These are phyloP conservation scores for Cryptococcus sp. DNA, from an alignment of 1,284 basidiomycete genomes.

Conservation along the genomic window DNA sequence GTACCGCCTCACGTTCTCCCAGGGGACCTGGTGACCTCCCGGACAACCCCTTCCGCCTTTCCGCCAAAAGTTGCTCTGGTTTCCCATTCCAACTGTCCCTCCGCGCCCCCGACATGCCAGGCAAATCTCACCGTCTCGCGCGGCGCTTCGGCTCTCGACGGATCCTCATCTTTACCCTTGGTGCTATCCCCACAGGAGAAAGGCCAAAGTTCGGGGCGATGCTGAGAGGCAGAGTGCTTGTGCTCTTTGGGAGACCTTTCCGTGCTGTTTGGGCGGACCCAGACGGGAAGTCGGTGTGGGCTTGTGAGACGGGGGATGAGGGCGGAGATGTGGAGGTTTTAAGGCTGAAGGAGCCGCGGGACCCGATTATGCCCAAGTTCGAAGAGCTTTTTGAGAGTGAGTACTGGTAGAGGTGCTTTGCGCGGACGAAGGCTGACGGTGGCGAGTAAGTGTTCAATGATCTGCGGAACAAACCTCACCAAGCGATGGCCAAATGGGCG, in stretches of 20 bases:
- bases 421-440: not conserved
- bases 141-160: slow-evolving; percentile 36
- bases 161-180: slow-evolving; percentile 29
- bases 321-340: not conserved
- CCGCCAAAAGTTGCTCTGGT: not conserved
- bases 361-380: slow-evolving; percentile 19
- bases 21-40: not conserved
- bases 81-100: slow-evolving; percentile 22
- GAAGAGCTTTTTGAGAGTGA: slow-evolving; percentile 20
- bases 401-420: not conserved
- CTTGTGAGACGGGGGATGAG: slow-evolving; percentile 25
- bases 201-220: slow-evolving; percentile 16
- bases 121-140: slow-evolving; percentile 35
- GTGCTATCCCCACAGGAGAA: not conserved
- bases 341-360: not conserved
- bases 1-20: not conserved
- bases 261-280: slow-evolving; percentile 28
- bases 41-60: slow-evolving; percentile 7
- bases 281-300: slow-evolving; percentile 26
- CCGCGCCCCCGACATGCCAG: slow-evolving; percentile 25
- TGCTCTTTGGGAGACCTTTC: slow-evolving; percentile 33
- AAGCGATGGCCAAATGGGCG: slow-evolving; percentile 43
- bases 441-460: slow-evolving; percentile 27
- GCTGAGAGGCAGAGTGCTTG: slow-evolving; percentile 26
- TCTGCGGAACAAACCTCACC: slow-evolving; percentile 28